These are phyloP conservation scores for Amaranthus cruentus DNA, from an alignment of 148 eudicot genomes.

Conservation along the genomic window DNA sequence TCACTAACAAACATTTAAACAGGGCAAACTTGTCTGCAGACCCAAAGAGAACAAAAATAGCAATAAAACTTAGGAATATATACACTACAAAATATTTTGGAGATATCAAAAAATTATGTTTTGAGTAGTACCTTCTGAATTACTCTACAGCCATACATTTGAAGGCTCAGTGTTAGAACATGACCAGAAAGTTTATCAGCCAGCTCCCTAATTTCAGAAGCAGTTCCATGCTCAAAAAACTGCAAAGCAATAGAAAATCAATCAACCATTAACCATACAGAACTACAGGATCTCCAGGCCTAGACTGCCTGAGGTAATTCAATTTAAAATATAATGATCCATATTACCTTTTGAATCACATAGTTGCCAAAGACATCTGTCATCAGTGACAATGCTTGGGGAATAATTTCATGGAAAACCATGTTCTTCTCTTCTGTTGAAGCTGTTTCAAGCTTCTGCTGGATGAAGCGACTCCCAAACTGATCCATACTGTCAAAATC, in stretches of 20 bases:
- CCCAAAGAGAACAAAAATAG: neutral
- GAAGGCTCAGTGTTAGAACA: slow-evolving; percentile 81
- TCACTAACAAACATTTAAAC: too few relatives aligned
- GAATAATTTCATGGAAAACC: slow-evolving; percentile 70
- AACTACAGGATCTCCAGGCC: neutral
- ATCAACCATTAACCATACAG: neutral
- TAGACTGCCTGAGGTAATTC: neutral
- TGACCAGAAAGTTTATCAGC: slow-evolving; percentile 74
- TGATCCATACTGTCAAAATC: slow-evolving; percentile 65
- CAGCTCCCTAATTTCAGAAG: slow-evolving; percentile 63
- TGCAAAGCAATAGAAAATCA: slow-evolving; percentile 20
- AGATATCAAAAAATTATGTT: neutral
- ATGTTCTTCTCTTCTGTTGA: slow-evolving; percentile 63
- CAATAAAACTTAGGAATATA: neutral
- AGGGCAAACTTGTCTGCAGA: too few relatives aligned
- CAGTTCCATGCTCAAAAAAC: slow-evolving; percentile 91
- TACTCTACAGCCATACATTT: slow-evolving; percentile 98
- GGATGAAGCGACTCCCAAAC: slow-evolving; percentile 86
- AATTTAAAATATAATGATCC: neutral
- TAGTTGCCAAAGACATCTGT: slow-evolving; percentile 93
- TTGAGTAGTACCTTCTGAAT: slow-evolving; percentile 71
- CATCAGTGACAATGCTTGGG: slow-evolving; percentile 69
- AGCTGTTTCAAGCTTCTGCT: slow-evolving; percentile 79
- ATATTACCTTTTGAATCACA: slow-evolving; percentile 72
- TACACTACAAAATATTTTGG: neutral